Evolutionary conservation across 2,329 filamentous ascomycete genomes (phyloP).

Genomic region (Epichloe gansuensis): DNA sequence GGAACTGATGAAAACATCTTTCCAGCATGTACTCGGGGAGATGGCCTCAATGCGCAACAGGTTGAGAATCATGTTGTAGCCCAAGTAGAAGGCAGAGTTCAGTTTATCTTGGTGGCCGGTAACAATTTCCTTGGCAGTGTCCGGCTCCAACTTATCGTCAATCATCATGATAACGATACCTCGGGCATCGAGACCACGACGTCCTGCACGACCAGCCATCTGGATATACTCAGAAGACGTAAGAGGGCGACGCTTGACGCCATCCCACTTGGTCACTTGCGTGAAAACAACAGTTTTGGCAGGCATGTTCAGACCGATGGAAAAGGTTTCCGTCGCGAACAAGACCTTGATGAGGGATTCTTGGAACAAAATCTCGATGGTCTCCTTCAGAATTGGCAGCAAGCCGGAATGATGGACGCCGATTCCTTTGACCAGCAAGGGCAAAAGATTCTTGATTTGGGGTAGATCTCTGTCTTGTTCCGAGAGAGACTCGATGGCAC

Average conservation of each 20-base stretch:
- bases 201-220: constrained; percentile 94
- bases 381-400: constrained; percentile 92
- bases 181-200: constrained; percentile 91
- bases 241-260: constrained; percentile 64
- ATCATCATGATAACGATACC: constrained; percentile 99
- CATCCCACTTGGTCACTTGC: constrained; percentile 90
- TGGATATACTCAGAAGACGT: constrained; percentile 96
- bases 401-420: constrained; percentile 95
- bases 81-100: constrained; percentile 93
- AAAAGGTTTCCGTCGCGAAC: constrained; percentile 97
- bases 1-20: constrained; percentile 95
- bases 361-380: constrained; percentile 97
- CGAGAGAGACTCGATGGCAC: constrained; percentile 82
- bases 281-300: constrained; percentile 99
- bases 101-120: constrained; percentile 93
- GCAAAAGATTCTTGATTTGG: constrained; percentile 83
- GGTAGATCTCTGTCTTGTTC: constrained; percentile 82
- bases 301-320: constrained; percentile 97
- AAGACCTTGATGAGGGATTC: constrained; percentile 96
- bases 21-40: constrained; percentile 97
- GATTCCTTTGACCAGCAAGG: constrained; percentile 79
- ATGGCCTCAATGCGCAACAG: constrained; percentile 97
- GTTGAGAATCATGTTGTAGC: constrained; percentile 99
- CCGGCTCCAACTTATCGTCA: constrained; percentile 88
- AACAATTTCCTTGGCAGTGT: constrained; percentile 88